phyloP scores from a whole-genome alignment of 1,139 yeast species.

The Suhomyces wounanorum region DNA sequence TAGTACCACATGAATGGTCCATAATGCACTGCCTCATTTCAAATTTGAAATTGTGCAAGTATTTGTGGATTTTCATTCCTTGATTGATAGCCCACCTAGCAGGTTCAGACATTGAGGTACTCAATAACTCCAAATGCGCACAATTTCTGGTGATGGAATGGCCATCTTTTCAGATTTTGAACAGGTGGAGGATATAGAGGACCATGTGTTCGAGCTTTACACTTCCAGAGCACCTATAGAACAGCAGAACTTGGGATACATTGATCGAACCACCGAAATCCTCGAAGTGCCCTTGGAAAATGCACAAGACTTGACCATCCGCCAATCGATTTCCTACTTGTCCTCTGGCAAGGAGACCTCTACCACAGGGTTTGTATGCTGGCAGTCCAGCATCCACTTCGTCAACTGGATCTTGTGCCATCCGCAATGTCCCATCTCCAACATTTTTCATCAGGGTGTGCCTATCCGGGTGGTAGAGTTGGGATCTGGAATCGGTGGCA shows the following conservation, averaged over 20 bases:
- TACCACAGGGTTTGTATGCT: conserved; percentile 70
- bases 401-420: conserved; percentile 52
- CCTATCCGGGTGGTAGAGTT: conserved; percentile 50
- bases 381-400: conserved; percentile 57
- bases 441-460: conserved; percentile 16
- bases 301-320: conserved; percentile 33
- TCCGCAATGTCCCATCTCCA: conserved; percentile 26
- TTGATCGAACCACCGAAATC: conserved; percentile 35
- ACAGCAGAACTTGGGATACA: conserved; percentile 49
- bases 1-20: too few species aligned
- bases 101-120: too few species aligned
- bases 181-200: conserved; percentile 33
- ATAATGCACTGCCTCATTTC: too few species aligned
- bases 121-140: not conserved
- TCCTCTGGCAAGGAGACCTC: conserved; percentile 42
- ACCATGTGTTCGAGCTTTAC: conserved; percentile 53
- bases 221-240: conserved; percentile 36
- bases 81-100: too few species aligned
- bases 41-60: too few species aligned
- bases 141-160: not conserved
- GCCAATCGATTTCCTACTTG: conserved; percentile 46
- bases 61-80: too few species aligned
- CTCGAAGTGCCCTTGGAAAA: conserved; percentile 37
- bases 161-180: conserved; percentile 17
- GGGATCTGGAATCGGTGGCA: conserved; percentile 68